A percentile compares a stretch with the other conserved stretches of the same genome.
These are phyloP conservation scores for Wickerhamomyces xylosicus DNA, from an alignment of 805 yeast species.

Conservation along the genomic window DNA sequence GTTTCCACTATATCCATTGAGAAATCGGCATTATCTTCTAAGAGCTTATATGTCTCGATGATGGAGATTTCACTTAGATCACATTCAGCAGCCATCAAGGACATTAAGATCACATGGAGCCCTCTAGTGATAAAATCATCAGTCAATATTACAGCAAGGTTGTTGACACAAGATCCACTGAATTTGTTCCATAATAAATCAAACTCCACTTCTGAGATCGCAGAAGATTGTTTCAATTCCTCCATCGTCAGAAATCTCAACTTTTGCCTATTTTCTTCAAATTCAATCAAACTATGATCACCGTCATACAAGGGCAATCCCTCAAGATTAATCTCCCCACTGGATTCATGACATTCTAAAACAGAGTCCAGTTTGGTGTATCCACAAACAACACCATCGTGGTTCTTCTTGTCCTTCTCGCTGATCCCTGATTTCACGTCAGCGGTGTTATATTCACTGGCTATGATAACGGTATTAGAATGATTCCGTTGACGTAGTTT, in stretches of 20 bases:
- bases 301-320: slow-evolving; percentile 30
- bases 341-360: slow-evolving; percentile 25
- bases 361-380: slow-evolving; percentile 24
- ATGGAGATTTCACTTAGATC: slow-evolving; percentile 16
- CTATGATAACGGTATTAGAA: slow-evolving; percentile 68
- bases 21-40: slow-evolving; percentile 24
- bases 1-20: slow-evolving; percentile 37
- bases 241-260: slow-evolving; percentile 8
- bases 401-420: slow-evolving; percentile 16
- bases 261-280: background rate
- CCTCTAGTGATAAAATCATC: slow-evolving; percentile 23
- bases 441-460: slow-evolving; percentile 18
- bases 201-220: slow-evolving; percentile 49
- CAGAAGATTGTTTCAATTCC: slow-evolving; percentile 31
- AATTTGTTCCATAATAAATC: slow-evolving; percentile 35
- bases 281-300: slow-evolving; percentile 8
- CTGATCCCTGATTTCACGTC: slow-evolving; percentile 1
- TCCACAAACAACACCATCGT: slow-evolving; percentile 21
- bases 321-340: slow-evolving; percentile 23
- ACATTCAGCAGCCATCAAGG: slow-evolving; percentile 26
- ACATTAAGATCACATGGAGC: slow-evolving; percentile 26
- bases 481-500: slow-evolving; percentile 71
- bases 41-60: slow-evolving; percentile 19
- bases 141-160: slow-evolving; percentile 27
- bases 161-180: slow-evolving; percentile 48